Percentiles rank a stretch among this genome's conserved stretches.
phyloP scores from a whole-genome alignment of 805 yeast genomes.

The Pichia insulana region DNA sequence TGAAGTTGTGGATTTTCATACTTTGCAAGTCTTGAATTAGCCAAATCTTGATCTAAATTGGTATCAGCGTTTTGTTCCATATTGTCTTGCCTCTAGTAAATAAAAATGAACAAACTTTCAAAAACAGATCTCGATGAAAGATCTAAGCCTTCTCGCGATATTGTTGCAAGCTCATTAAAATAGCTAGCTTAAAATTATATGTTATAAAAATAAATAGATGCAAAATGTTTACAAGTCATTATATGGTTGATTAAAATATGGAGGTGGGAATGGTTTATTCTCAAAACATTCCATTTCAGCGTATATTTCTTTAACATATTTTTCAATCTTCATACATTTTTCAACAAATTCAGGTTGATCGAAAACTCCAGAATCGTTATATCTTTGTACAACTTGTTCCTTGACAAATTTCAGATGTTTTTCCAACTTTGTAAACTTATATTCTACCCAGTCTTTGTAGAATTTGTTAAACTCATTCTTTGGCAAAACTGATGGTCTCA shows the following conservation, averaged over 20 bases:
- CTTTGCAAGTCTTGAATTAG: conserved; percentile 40
- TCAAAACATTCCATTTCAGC: conserved; percentile 26
- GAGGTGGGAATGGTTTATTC: conserved; percentile 24
- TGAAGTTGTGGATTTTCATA: conserved; percentile 32
- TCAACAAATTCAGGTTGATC: conserved; percentile 23
- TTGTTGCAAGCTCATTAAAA: no score
- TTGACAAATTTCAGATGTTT: conserved; percentile 17
- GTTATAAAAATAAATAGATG: no score
- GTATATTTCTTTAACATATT: conserved; percentile 24
- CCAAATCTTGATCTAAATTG: conserved; percentile 57
- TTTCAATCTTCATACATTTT: conserved; percentile 23
- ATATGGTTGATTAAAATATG: conserved; percentile 18
- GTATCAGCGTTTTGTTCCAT: conserved; percentile 23
- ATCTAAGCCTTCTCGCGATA: no score
- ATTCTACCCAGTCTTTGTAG: conserved; percentile 29
- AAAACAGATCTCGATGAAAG: no score
- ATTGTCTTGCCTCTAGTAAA: neutral
- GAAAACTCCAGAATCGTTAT: conserved; percentile 18
- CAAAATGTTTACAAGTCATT: conserved; percentile 3
- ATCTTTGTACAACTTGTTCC: conserved; percentile 15
- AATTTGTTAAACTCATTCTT: conserved; percentile 26
- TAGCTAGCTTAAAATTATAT: no score
- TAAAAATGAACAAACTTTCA: no score
- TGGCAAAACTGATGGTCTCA: conserved; percentile 28
- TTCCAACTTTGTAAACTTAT: conserved; percentile 24